Percentiles rank a stretch among this genome's conserved stretches.
Conservation (phyloP, 2,329 filamentous ascomycete species). For the Colletotrichum sp. region DNA sequence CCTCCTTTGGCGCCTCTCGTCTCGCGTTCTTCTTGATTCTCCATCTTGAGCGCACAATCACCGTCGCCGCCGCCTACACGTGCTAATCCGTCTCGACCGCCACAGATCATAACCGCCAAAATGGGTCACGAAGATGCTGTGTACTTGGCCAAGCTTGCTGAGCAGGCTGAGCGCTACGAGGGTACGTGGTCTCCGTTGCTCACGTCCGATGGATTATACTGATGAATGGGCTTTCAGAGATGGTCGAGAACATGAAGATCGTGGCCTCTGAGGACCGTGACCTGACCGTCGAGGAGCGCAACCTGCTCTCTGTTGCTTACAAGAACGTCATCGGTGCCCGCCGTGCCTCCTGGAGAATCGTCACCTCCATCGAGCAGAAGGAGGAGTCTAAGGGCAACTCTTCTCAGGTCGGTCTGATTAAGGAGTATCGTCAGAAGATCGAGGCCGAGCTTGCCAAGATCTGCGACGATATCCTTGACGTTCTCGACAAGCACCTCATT, state of each 20-base stretch:
- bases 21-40: background rate
- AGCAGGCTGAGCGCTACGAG: constrained; percentile 99
- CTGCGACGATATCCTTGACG: constrained; percentile 95
- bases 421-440: constrained; percentile 99
- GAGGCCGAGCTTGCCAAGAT: constrained; percentile 96
- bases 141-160: constrained; percentile 99
- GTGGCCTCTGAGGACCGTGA: constrained; percentile 88
- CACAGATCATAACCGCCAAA: constrained; percentile 53
- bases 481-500: constrained; percentile 92
- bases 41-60: background rate
- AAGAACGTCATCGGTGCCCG: constrained; percentile 98
- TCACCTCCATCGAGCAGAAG: constrained; percentile 99
- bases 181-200: constrained; percentile 61
- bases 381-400: constrained; percentile 99
- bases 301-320: constrained; percentile 96
- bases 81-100: constrained; percentile 5
- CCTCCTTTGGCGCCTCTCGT: background rate
- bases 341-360: constrained; percentile 97
- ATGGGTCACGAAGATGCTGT: constrained; percentile 99
- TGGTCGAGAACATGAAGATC: constrained; percentile 99
- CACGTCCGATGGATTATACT: background rate
- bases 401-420: constrained; percentile 87
- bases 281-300: constrained; percentile 92
- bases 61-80: background rate
- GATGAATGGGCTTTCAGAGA: constrained; percentile 64